These are phyloP conservation scores for Nicotiana rustica DNA, from an alignment of 305 asterid species.

Conservation along the genomic window DNA sequence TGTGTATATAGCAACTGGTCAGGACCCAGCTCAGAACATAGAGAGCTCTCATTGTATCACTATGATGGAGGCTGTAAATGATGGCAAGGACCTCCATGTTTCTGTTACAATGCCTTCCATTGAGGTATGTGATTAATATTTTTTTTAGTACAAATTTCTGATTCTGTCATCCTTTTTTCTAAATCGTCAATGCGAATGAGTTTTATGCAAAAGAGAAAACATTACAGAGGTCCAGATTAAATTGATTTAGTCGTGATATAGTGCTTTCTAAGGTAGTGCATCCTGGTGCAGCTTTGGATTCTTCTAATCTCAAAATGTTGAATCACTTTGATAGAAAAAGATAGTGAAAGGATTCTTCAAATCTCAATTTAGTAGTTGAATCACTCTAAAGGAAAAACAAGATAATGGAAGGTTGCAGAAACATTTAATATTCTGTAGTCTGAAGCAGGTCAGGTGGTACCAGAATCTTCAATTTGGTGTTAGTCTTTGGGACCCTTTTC, in stretches of 20 bases:
- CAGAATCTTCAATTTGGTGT: neutral
- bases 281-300: neutral
- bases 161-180: neutral
- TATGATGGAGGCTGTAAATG: slow-evolving; percentile 40
- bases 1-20: slow-evolving; percentile 38
- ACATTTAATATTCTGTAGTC: too few species aligned
- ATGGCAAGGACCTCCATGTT: slow-evolving; percentile 38
- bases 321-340: neutral
- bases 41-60: slow-evolving; percentile 40
- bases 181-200: neutral
- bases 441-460: too few species aligned
- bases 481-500: neutral
- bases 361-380: too few species aligned
- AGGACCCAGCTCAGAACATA: slow-evolving; percentile 40
- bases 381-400: too few species aligned
- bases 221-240: neutral
- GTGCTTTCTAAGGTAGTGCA: neutral
- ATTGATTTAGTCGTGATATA: neutral
- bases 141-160: neutral
- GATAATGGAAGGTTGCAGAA: too few species aligned
- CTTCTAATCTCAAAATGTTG: neutral
- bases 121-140: slow-evolving; percentile 31
- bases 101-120: slow-evolving; percentile 40
- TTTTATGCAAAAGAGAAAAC: neutral
- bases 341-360: neutral